A percentile compares a stretch with the other conserved stretches of the same genome.
Conservation (phyloP, 2,329 filamentous ascomycete species). For the Colletotrichum chlorophyti region DNA sequence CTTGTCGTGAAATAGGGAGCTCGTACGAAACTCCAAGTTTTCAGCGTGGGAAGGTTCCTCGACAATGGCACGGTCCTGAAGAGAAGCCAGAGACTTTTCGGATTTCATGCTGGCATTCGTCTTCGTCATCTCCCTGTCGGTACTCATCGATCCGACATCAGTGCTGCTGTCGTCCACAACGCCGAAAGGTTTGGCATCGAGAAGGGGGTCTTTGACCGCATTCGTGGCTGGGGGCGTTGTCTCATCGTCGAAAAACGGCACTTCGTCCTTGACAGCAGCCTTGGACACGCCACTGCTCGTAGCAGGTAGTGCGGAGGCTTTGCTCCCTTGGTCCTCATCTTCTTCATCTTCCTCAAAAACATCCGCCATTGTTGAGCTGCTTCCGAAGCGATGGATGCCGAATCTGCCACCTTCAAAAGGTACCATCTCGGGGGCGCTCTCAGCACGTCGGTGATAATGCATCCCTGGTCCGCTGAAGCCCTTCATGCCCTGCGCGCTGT, state of each 20-base stretch:
- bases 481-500: conserved; percentile 76
- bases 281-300: not conserved
- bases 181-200: conserved; percentile 24
- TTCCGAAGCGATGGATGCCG: conserved; percentile 68
- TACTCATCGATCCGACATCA: conserved; percentile 51
- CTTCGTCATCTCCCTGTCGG: conserved; percentile 46
- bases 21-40: conserved; percentile 46
- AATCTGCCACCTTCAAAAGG: conserved; percentile 71
- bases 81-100: conserved; percentile 55
- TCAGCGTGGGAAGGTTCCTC: conserved; percentile 49
- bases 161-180: not conserved
- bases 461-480: conserved; percentile 73
- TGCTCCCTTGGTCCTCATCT: conserved; percentile 57
- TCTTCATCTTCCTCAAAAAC: conserved; percentile 88
- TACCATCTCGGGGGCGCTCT: conserved; percentile 81
- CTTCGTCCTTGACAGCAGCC: not conserved
- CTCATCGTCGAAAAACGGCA: conserved; percentile 34
- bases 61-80: conserved; percentile 58
- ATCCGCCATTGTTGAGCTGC: conserved; percentile 80
- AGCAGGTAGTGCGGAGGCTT: conserved; percentile 32
- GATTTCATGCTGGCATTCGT: conserved; percentile 50
- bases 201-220: conserved; percentile 31
- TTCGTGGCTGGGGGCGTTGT: conserved; percentile 40
- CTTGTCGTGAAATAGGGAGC: conserved; percentile 41
- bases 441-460: conserved; percentile 79